Evolutionary conservation across 1,284 basidiomycete genomes (phyloP).

Genomic region (Cystobasidium slooffiae): DNA sequence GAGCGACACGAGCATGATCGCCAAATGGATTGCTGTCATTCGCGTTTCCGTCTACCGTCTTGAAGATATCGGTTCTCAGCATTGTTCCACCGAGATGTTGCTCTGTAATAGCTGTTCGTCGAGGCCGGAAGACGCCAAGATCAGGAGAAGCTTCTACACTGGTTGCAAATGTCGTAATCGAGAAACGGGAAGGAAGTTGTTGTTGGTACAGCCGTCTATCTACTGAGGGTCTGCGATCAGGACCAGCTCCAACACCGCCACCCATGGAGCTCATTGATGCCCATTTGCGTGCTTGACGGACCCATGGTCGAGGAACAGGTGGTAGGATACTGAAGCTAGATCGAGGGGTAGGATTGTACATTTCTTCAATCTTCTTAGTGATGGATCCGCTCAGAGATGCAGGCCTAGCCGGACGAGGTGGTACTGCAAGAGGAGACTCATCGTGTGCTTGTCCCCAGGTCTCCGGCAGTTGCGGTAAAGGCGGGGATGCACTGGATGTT

Average conservation of each 20-base stretch:
- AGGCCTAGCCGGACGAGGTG: slow-evolving; percentile 28
- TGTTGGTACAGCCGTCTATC: slow-evolving; percentile 27
- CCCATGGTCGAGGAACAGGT: slow-evolving; percentile 3
- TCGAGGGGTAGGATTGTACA: not conserved
- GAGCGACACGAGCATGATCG: slow-evolving; percentile 6
- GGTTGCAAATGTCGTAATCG: slow-evolving; percentile 30
- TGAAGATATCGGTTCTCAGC: slow-evolving; percentile 24
- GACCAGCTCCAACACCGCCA: slow-evolving; percentile 9
- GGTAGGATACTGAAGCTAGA: slow-evolving; percentile 5
- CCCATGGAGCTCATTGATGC: slow-evolving; percentile 23
- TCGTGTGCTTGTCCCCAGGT: slow-evolving; percentile 8
- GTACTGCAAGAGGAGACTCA: slow-evolving; percentile 17
- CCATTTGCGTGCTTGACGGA: slow-evolving; percentile 14
- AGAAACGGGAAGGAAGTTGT: slow-evolving; percentile 30
- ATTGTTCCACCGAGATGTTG: slow-evolving; percentile 2
- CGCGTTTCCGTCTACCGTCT: not conserved
- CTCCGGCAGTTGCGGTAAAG: not conserved
- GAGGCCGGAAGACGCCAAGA: slow-evolving; percentile 19
- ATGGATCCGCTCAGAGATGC: slow-evolving; percentile 20
- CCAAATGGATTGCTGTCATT: slow-evolving; percentile 1
- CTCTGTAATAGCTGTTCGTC: slow-evolving; percentile 20
- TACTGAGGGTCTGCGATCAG: slow-evolving; percentile 6
- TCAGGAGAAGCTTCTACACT: slow-evolving; percentile 23
- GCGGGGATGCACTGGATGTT: not conserved
- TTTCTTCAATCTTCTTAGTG: slow-evolving; percentile 21